Conservation (phyloP, 192 early-diverging fungal species). For the Spinellus fusiger region DNA sequence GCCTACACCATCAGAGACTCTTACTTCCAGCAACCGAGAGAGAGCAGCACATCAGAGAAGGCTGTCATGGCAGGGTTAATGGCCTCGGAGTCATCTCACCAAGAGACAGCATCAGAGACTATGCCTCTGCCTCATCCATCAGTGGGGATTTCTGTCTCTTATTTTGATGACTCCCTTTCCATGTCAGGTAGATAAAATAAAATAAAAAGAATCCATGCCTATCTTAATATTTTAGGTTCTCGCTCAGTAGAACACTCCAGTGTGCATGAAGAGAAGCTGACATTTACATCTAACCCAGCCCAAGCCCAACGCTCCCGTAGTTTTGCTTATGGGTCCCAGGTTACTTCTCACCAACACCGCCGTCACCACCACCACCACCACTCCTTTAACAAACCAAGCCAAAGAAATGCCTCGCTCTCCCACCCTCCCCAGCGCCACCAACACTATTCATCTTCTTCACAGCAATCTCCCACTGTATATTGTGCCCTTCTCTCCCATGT, state of each 20-base stretch:
- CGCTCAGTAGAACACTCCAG: not conserved
- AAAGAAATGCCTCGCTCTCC: not conserved
- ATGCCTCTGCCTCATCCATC: no score
- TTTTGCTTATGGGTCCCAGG: constrained; percentile 20
- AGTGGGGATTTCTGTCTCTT: not conserved
- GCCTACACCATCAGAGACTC: not conserved
- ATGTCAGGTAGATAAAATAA: not conserved
- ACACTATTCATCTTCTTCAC: not conserved
- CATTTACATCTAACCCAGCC: not conserved
- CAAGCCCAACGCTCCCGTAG: constrained; percentile 18
- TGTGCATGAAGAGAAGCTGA: not conserved
- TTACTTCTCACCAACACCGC: not conserved
- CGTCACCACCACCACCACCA: not conserved
- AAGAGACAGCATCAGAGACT: no score
- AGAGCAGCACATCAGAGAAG: not conserved
- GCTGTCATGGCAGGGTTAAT: not conserved
- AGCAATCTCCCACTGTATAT: constrained; percentile 51
- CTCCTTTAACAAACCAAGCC: not conserved
- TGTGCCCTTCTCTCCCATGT: constrained; percentile 70
- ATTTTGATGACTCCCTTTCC: not conserved
- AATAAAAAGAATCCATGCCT: not conserved
- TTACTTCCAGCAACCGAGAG: not conserved
- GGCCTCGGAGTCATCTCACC: no score
- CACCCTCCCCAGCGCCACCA: not conserved
- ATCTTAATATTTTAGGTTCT: not conserved